Evolutionary conservation across 2,329 filamentous ascomycete genomes (phyloP).

Genomic region (Penicillium sclerotiorum): DNA sequence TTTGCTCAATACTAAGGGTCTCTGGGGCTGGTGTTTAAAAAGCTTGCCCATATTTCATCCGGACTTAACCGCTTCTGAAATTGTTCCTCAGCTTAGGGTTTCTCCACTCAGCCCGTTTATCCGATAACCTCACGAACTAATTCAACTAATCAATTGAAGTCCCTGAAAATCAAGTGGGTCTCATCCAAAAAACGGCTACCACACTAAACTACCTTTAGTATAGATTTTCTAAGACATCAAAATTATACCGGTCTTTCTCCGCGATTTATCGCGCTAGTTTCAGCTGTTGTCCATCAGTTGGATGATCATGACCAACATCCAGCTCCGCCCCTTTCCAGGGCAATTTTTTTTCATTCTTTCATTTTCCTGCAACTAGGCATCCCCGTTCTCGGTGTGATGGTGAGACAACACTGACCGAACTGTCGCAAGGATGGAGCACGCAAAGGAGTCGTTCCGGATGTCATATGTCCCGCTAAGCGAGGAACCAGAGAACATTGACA

Average conservation of each 20-base stretch:
- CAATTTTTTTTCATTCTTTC: not conserved
- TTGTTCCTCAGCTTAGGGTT: too few relatives aligned
- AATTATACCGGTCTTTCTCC: conserved; percentile 2
- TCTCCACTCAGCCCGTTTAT: too few relatives aligned
- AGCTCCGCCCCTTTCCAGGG: not conserved
- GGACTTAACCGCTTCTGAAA: too few relatives aligned
- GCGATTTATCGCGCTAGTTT: conserved; percentile 14
- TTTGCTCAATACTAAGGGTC: too few relatives aligned
- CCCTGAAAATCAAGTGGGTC: conserved; percentile 10
- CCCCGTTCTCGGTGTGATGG: not conserved
- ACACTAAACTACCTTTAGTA: conserved; percentile 8
- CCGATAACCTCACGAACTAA: too few relatives aligned
- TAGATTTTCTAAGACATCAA: conserved; percentile 8
- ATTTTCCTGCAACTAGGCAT: not conserved
- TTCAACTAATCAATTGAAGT: too few relatives aligned
- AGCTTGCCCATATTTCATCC: too few relatives aligned
- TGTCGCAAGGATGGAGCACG: conserved; percentile 11
- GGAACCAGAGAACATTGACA: not conserved
- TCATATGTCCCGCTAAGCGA: conserved; percentile 19
- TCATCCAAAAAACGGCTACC: not conserved
- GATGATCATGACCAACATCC: not conserved
- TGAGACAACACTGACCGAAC: not conserved
- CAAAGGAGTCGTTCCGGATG: conserved; percentile 17
- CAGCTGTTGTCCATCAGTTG: conserved; percentile 3
- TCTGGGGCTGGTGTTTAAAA: too few relatives aligned